These are phyloP conservation scores for Acanthamoeba castellanii DNA, from an alignment of 208 protist genomes.

Conservation along the genomic window DNA sequence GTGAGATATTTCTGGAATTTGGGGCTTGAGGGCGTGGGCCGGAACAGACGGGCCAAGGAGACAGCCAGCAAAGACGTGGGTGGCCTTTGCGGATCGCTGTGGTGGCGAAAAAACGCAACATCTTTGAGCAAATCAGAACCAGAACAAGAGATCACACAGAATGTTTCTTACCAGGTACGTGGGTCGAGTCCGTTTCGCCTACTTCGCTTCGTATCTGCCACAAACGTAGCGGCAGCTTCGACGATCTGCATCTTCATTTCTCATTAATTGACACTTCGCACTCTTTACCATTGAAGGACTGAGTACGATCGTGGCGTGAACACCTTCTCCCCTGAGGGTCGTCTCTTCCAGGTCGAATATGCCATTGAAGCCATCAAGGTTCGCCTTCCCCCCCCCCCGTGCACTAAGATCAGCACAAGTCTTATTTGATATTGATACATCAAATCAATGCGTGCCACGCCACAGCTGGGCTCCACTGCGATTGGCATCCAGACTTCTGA, in stretches of 20 bases:
- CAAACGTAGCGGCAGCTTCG: not conserved
- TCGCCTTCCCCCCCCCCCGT: not conserved
- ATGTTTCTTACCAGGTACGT: conserved; percentile 16
- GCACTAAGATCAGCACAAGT: conserved; percentile 1
- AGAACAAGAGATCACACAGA: not conserved
- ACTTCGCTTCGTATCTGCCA: no score
- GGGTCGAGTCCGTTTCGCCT: no score
- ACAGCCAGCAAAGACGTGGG: not conserved
- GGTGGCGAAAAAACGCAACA: not conserved
- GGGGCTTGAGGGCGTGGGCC: not conserved
- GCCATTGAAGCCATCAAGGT: conserved; percentile 96
- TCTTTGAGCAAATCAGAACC: not conserved
- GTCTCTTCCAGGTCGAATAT: conserved; percentile 99
- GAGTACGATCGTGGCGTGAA: conserved; percentile 99
- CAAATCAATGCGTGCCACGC: conserved; percentile 83
- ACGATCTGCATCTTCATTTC: not conserved
- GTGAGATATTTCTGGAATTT: not conserved
- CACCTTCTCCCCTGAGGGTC: conserved; percentile 99
- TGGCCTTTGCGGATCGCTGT: not conserved
- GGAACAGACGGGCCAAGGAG: not conserved
- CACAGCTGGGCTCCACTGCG: conserved; percentile 93
- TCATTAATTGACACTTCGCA: not conserved
- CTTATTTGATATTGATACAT: conserved; percentile 28
- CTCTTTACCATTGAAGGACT: not conserved
- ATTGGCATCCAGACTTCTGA: conserved; percentile 97